Percentiles rank a stretch among this genome's conserved stretches.
Conservation (phyloP, 2,329 filamentous ascomycete genomes). For the Biscogniauxia sp. region DNA sequence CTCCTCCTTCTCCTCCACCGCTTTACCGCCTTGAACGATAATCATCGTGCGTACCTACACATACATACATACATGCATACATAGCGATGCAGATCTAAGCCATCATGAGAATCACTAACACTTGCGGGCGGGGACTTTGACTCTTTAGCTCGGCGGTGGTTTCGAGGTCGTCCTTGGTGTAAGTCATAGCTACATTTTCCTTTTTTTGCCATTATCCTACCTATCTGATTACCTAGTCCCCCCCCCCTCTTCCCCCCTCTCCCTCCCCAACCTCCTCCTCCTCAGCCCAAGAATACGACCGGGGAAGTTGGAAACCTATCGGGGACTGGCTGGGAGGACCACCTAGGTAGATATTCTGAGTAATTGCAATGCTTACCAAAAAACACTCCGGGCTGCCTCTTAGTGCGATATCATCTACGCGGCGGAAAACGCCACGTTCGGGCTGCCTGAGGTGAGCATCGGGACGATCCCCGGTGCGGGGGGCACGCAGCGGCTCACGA, state of each 20-base stretch:
- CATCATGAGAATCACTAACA: background rate
- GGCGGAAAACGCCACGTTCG: slow-evolving; percentile 78
- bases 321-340: background rate
- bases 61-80: too few relatives aligned
- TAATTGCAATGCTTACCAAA: background rate
- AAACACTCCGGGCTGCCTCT: background rate
- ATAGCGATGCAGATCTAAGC: background rate
- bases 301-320: background rate
- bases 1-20: too few relatives aligned
- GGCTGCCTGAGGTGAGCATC: slow-evolving; percentile 93
- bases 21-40: background rate
- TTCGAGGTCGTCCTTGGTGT: slow-evolving; percentile 50
- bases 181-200: slow-evolving; percentile 8
- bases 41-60: too few relatives aligned
- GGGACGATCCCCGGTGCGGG: slow-evolving; percentile 89
- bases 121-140: background rate
- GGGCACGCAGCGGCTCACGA: slow-evolving; percentile 63
- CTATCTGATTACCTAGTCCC: too few relatives aligned
- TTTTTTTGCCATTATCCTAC: background rate
- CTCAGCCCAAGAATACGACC: too few relatives aligned
- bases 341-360: background rate
- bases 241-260: too few relatives aligned
- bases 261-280: too few relatives aligned
- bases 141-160: slow-evolving; percentile 44
- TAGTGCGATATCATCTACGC: slow-evolving; percentile 61